Conservation (phyloP, 176 grass and related monocot species). For the Paspalum notatum region DNA sequence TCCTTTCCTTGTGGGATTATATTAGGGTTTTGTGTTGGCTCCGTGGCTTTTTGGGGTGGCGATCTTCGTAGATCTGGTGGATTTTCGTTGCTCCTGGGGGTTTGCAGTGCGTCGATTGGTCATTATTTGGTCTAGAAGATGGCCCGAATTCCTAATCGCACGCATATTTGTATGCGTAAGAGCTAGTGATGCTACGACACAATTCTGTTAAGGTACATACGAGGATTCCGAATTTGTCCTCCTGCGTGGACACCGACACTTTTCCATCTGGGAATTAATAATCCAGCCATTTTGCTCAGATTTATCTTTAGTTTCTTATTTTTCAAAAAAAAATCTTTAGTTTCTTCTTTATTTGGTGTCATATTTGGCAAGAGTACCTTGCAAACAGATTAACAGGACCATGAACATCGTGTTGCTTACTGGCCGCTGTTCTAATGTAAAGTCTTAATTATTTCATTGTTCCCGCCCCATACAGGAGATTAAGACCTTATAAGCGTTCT, state of each 20-base stretch:
- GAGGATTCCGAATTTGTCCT: not conserved
- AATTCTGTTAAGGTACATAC: not conserved
- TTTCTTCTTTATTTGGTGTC: not conserved
- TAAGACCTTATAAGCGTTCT: not conserved
- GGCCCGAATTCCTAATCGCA: not conserved
- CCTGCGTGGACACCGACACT: not conserved
- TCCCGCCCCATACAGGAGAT: not conserved
- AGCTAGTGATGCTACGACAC: not conserved
- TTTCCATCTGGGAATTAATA: not conserved
- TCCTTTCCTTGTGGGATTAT: not conserved
- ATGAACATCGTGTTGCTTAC: not conserved
- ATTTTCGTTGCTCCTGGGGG: not conserved
- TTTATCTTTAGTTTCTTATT: not conserved
- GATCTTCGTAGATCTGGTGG: conserved; percentile 28
- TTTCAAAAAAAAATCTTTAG: too few relatives aligned
- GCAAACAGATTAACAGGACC: not conserved
- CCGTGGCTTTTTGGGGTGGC: not conserved
- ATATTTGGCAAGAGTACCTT: not conserved
- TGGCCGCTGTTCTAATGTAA: not conserved
- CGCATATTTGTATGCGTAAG: not conserved
- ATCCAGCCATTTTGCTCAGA: not conserved
- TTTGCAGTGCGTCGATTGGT: not conserved
- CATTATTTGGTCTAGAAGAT: not conserved
- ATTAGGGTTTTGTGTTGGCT: conserved; percentile 40
- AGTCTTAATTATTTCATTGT: not conserved